Evolutionary conservation across 345 rosid species (phyloP).

Genomic region (Eutrema yunnanense): DNA sequence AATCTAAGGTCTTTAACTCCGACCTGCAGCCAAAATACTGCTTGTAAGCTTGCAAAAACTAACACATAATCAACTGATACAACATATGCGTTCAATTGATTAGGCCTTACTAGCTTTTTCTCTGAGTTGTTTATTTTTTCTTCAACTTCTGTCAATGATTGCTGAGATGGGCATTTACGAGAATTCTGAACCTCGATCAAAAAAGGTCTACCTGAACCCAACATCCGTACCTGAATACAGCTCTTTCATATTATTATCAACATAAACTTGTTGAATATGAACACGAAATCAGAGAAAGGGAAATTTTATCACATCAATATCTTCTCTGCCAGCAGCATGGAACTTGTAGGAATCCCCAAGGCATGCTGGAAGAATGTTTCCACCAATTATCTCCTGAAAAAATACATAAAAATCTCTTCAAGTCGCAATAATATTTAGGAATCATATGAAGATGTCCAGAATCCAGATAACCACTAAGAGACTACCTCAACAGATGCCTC

Average conservation of each 20-base stretch:
- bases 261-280: conserved; percentile 9
- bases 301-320: conserved; percentile 64
- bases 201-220: conserved; percentile 99
- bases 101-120: conserved; percentile 54
- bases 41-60: not conserved
- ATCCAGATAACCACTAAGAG: not conserved
- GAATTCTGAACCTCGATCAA: conserved; percentile 87
- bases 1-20: conserved; percentile 59
- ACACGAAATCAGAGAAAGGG: not conserved
- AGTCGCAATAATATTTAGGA: not conserved
- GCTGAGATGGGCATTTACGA: conserved; percentile 61
- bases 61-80: not conserved
- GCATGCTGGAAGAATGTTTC: conserved; percentile 68
- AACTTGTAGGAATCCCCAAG: conserved; percentile 80
- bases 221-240: conserved; percentile 81
- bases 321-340: conserved; percentile 99
- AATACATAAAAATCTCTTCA: conserved; percentile 9
- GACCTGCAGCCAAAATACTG: conserved; percentile 43
- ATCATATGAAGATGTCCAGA: not conserved
- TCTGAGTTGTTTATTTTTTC: conserved; percentile 56
- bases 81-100: not conserved
- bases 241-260: conserved; percentile 18
- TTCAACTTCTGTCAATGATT: conserved; percentile 54
- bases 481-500: conserved; percentile 91
- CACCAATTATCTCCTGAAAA: conserved; percentile 73